These are phyloP conservation scores for Hypocrella siamensis DNA, from an alignment of 2,329 filamentous ascomycete genomes.

Conservation along the genomic window DNA sequence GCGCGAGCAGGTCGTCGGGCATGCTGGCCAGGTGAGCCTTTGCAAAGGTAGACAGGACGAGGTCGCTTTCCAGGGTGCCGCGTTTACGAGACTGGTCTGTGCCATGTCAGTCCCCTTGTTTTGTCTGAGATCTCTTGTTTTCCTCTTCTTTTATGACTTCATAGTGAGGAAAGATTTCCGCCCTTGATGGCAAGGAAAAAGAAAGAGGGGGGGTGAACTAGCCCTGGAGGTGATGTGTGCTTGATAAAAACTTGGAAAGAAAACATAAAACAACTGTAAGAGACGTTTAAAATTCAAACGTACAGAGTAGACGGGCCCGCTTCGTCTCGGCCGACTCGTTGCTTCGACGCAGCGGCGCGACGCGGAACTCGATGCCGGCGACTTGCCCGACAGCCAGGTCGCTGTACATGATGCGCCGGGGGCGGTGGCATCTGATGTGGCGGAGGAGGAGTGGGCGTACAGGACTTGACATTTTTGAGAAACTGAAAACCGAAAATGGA, in stretches of 20 bases:
- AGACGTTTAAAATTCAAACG: conserved; percentile 15
- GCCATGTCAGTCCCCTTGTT: not conserved
- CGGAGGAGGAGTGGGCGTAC: not conserved
- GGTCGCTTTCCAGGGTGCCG: conserved; percentile 88
- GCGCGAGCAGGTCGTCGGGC: conserved; percentile 53
- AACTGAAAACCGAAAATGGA: too few relatives aligned
- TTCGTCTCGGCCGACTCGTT: conserved; percentile 78
- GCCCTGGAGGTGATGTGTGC: too few relatives aligned
- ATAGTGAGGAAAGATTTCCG: too few relatives aligned
- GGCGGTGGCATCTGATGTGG: not conserved
- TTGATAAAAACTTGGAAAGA: too few relatives aligned
- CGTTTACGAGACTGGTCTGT: conserved; percentile 92
- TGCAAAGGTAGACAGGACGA: conserved; percentile 92
- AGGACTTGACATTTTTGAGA: too few relatives aligned
- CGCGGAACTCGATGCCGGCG: conserved; percentile 69
- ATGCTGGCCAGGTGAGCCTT: conserved; percentile 61
- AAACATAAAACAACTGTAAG: not conserved
- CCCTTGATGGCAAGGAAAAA: too few relatives aligned
- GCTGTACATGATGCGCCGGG: conserved; percentile 13
- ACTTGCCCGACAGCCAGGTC: conserved; percentile 74
- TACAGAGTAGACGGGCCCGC: conserved; percentile 66
- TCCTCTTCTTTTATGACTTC: too few relatives aligned
- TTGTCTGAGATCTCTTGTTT: not conserved
- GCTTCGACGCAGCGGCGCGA: conserved; percentile 73
- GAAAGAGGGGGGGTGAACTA: too few relatives aligned